These are phyloP conservation scores for Wolfiporia cocos DNA, from an alignment of 1,284 basidiomycete genomes.

Conservation along the genomic window DNA sequence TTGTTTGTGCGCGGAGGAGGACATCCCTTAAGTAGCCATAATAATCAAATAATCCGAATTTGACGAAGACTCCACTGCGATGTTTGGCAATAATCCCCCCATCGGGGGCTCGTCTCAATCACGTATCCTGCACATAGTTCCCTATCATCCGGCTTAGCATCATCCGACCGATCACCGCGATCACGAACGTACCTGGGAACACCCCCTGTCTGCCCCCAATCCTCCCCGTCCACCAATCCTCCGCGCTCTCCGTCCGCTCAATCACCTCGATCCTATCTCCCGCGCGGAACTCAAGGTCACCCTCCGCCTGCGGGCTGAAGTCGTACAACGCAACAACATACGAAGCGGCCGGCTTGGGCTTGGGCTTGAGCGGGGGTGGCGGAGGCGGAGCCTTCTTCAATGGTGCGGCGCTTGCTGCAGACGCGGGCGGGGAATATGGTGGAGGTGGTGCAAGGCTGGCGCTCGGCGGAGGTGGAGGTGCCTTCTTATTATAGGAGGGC, in stretches of 20 bases:
- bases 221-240: constrained; percentile 98
- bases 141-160: constrained; percentile 6
- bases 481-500: constrained; percentile 35
- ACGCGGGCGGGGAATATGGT: constrained; percentile 46
- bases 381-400: constrained; percentile 79
- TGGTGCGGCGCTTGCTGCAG: constrained; percentile 31
- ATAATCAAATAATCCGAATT: too few relatives aligned
- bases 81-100: too few relatives aligned
- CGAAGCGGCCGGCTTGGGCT: constrained; percentile 41
- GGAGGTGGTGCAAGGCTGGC: constrained; percentile 43
- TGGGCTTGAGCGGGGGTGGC: constrained; percentile 74
- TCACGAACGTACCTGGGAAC: constrained; percentile 79
- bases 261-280: constrained; percentile 96
- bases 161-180: too few relatives aligned
- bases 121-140: constrained; percentile 46
- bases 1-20: too few relatives aligned
- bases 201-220: constrained; percentile 84
- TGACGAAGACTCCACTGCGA: too few relatives aligned
- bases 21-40: too few relatives aligned
- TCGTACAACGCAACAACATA: constrained; percentile 96
- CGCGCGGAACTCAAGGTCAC: constrained; percentile 86
- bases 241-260: constrained; percentile 76
- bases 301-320: constrained; percentile 89
- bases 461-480: constrained; percentile 36
- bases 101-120: too few relatives aligned